phyloP scores from a whole-genome alignment of 345 rosid genomes.

The Cochlearia excelsa region DNA sequence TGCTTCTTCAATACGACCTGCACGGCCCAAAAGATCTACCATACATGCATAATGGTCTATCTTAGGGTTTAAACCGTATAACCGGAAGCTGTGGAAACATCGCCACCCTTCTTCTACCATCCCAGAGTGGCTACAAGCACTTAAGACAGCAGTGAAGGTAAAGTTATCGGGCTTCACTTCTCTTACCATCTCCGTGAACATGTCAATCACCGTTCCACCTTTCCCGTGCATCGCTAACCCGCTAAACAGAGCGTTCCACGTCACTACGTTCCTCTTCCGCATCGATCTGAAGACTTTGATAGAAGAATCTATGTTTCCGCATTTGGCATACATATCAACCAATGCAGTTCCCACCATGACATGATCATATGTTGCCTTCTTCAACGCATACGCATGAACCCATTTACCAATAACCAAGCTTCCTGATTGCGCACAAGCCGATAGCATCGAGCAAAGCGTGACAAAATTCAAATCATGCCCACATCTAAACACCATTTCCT shows the following conservation, averaged over 20 bases:
- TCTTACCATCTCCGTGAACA: conserved; percentile 56
- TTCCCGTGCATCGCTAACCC: conserved; percentile 79
- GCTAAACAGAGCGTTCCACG: conserved; percentile 75
- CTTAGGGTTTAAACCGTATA: conserved; percentile 51
- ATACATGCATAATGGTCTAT: conserved; percentile 82
- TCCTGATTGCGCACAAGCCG: conserved; percentile 72
- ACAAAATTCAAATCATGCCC: conserved; percentile 47
- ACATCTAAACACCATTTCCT: conserved; percentile 44
- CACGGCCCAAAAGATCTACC: conserved; percentile 84
- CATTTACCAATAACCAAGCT: conserved; percentile 58
- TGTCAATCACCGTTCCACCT: conserved; percentile 46
- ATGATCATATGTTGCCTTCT: conserved; percentile 39
- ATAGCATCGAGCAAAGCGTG: conserved; percentile 60
- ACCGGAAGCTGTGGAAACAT: conserved; percentile 44
- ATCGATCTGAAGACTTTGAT: conserved; percentile 48
- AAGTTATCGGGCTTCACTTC: conserved; percentile 71
- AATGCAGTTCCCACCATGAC: conserved; percentile 70
- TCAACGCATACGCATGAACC: conserved; percentile 69
- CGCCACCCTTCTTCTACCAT: conserved; percentile 54
- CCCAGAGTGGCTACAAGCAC: conserved; percentile 83
- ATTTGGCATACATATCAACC: conserved; percentile 87
- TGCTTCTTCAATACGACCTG: conserved; percentile 74
- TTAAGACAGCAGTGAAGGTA: conserved; percentile 64
- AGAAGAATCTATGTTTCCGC: conserved; percentile 62
- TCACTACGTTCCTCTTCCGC: conserved; percentile 60